Evolutionary conservation across 2,329 filamentous ascomycete species (phyloP).

Genomic region (Colletotrichum plurivorum): DNA sequence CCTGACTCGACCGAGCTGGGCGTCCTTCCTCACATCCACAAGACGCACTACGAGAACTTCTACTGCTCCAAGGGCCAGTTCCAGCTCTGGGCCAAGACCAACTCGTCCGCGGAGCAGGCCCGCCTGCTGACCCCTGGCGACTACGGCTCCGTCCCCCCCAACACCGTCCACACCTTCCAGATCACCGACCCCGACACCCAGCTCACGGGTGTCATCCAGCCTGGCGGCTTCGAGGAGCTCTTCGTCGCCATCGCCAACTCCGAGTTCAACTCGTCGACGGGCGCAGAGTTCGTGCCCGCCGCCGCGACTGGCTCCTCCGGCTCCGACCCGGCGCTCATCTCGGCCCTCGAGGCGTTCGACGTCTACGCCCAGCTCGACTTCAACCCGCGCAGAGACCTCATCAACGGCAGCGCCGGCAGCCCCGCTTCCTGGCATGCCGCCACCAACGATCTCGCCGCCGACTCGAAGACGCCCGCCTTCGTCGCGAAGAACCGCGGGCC

Average conservation of each 20-base stretch:
- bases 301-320: conserved; percentile 28
- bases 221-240: conserved; percentile 63
- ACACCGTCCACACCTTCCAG: conserved; percentile 64
- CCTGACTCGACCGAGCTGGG: conserved; percentile 53
- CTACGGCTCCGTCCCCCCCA: conserved; percentile 59
- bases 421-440: conserved; percentile 54
- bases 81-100: conserved; percentile 55
- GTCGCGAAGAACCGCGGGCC: conserved; percentile 62
- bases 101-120: conserved; percentile 50
- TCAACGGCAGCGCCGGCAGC: conserved; percentile 56
- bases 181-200: conserved; percentile 62
- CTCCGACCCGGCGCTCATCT: conserved; percentile 49
- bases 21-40: conserved; percentile 59
- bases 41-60: conserved; percentile 61
- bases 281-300: conserved; percentile 43
- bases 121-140: conserved; percentile 60
- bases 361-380: conserved; percentile 59
- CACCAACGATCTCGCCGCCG: conserved; percentile 49
- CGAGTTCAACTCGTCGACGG: conserved; percentile 51
- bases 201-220: conserved; percentile 60
- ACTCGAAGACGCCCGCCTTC: conserved; percentile 54
- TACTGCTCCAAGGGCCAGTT: conserved; percentile 59
- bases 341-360: conserved; percentile 55
- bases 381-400: conserved; percentile 54
- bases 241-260: conserved; percentile 53